Percentiles rank a stretch among this genome's conserved stretches.
Conservation (phyloP, 1,284 basidiomycete species). For the Ustilago curta region DNA sequence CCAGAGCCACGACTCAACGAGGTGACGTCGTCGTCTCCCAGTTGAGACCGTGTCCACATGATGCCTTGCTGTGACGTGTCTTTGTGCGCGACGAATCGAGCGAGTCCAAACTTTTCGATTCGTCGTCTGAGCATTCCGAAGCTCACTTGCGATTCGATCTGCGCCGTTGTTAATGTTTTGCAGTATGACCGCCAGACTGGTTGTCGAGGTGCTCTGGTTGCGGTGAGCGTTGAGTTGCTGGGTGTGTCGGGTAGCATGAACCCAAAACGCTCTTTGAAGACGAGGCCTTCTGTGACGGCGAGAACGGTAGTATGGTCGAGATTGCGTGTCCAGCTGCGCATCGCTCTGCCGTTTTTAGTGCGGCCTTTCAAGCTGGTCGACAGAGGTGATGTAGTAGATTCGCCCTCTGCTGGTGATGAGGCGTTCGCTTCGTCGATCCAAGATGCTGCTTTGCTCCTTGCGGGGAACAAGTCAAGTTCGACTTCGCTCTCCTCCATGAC, state of each 20-base stretch:
- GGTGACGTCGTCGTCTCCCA: constrained; percentile 5
- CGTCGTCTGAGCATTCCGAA: constrained; percentile 57
- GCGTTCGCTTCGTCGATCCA: background rate
- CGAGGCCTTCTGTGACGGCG: constrained; percentile 63
- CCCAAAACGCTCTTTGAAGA: constrained; percentile 54
- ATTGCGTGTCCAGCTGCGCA: constrained; percentile 67
- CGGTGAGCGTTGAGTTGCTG: background rate
- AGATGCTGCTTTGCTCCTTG: constrained; percentile 11
- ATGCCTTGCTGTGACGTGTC: constrained; percentile 63
- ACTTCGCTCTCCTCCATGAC: constrained; percentile 69
- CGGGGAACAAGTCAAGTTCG: constrained; percentile 58
- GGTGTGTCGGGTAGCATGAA: constrained; percentile 25
- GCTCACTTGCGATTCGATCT: constrained; percentile 61
- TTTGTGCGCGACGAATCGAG: constrained; percentile 64
- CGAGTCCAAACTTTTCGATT: constrained; percentile 68
- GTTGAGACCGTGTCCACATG: constrained; percentile 50
- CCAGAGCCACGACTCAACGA: background rate
- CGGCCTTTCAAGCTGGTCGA: constrained; percentile 31
- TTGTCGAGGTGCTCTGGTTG: constrained; percentile 2
- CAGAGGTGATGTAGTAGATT: background rate
- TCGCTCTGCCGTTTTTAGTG: constrained; percentile 50
- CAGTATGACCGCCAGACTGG: constrained; percentile 39
- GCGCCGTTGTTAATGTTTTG: constrained; percentile 51
- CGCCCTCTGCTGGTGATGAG: background rate
- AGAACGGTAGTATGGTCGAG: constrained; percentile 66